These are phyloP conservation scores for Alternaria metachromatica DNA, from an alignment of 2,329 filamentous ascomycete genomes.

Conservation along the genomic window DNA sequence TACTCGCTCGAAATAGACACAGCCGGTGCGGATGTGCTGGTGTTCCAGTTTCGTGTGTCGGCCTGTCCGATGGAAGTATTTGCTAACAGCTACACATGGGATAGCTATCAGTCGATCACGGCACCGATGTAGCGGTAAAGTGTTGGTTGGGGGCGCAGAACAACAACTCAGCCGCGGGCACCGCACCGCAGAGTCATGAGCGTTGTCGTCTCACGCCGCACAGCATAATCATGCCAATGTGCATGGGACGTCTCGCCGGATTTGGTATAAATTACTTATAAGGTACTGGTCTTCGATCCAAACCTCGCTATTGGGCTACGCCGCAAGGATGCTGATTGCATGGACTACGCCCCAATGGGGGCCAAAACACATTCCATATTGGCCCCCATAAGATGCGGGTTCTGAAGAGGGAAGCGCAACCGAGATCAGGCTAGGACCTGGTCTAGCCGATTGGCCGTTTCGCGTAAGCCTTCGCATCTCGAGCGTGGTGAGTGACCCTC, in stretches of 20 bases:
- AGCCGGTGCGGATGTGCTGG: background rate
- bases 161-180: background rate
- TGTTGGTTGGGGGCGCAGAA: background rate
- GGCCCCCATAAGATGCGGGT: background rate
- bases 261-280: background rate
- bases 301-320: constrained; percentile 15
- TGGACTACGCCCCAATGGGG: constrained; percentile 7
- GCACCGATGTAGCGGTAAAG: background rate
- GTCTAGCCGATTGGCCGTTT: too few relatives aligned
- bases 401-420: background rate
- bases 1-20: background rate
- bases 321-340: background rate
- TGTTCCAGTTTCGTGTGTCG: background rate
- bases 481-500: background rate
- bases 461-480: background rate
- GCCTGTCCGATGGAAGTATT: background rate
- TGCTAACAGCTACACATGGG: background rate
- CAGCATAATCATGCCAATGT: background rate
- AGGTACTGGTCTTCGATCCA: background rate
- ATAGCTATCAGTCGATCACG: background rate
- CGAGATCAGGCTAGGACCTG: background rate
- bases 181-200: background rate
- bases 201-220: background rate
- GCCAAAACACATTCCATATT: background rate
- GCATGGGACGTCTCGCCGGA: background rate